Evolutionary conservation across 768 basidiomycete species (phyloP).

Genomic region (Russula compacta): DNA sequence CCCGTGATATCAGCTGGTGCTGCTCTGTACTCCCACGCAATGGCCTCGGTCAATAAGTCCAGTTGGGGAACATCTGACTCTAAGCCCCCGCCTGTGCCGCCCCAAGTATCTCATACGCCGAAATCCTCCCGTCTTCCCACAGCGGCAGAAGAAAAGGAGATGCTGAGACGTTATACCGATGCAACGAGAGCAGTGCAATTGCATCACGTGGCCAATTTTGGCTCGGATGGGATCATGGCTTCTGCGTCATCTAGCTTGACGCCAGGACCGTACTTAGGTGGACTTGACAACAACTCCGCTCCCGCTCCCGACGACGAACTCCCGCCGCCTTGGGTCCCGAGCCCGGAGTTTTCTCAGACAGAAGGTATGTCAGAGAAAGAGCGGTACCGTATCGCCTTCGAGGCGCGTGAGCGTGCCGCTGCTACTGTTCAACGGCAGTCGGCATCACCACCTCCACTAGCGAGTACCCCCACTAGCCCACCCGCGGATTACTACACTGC

Average conservation of each 20-base stretch:
- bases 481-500: constrained; percentile 13
- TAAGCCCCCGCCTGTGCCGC: constrained; percentile 20
- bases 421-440: constrained; percentile 19
- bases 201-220: constrained; percentile 15
- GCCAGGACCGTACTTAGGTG: not conserved
- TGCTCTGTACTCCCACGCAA: constrained; percentile 37
- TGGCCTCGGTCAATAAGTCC: constrained; percentile 31
- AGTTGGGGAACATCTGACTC: not conserved
- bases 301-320: constrained; percentile 13
- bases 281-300: not conserved
- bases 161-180: constrained; percentile 26
- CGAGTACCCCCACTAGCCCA: not conserved
- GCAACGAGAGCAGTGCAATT: constrained; percentile 25
- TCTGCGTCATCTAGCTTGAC: constrained; percentile 7
- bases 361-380: constrained; percentile 53
- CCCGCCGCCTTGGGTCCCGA: constrained; percentile 21
- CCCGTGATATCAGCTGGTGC: constrained; percentile 33
- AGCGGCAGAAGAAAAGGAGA: constrained; percentile 25
- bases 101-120: constrained; percentile 10
- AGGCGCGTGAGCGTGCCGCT: constrained; percentile 55
- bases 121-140: constrained; percentile 9
- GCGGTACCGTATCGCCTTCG: constrained; percentile 50
- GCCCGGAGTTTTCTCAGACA: constrained; percentile 11
- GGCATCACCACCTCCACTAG: constrained; percentile 15
- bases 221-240: constrained; percentile 21